Evolutionary conservation across 805 yeast species (phyloP).

Genomic region (Candida ortonii): DNA sequence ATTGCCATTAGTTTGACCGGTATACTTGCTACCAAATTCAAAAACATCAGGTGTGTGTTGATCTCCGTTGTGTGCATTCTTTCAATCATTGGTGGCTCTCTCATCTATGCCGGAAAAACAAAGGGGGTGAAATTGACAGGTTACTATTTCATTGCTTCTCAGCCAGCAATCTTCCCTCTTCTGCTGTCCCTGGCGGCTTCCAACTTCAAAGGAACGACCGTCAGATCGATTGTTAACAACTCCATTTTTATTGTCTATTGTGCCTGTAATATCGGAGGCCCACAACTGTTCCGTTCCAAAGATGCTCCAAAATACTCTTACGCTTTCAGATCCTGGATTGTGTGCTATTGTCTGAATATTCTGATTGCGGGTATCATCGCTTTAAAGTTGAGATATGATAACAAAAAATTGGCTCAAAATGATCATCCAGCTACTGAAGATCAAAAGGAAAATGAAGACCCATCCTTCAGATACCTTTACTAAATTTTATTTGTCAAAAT

Average conservation of each 20-base stretch:
- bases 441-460: constrained; percentile 15
- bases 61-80: constrained; percentile 21
- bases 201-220: constrained; percentile 64
- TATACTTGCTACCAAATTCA: constrained; percentile 23
- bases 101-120: constrained; percentile 27
- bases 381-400: constrained; percentile 8
- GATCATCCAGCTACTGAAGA: constrained; percentile 9
- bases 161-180: constrained; percentile 29
- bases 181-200: constrained; percentile 27
- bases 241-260: constrained; percentile 59
- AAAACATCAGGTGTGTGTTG: constrained; percentile 34
- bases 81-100: constrained; percentile 29
- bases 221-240: constrained; percentile 54
- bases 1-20: constrained; percentile 28
- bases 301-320: constrained; percentile 58
- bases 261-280: constrained; percentile 66
- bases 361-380: constrained; percentile 16
- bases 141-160: constrained; percentile 26
- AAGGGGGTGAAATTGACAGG: constrained; percentile 32
- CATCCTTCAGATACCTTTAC: constrained; percentile 22
- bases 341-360: constrained; percentile 37
- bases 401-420: constrained; percentile 12
- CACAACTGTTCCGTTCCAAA: constrained; percentile 57
- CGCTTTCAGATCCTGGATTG: constrained; percentile 55
- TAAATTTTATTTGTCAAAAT: constrained; percentile 7